Conservation (phyloP, 371 early-diverging fungal genomes). For the Dentiscutata heterogama region DNA sequence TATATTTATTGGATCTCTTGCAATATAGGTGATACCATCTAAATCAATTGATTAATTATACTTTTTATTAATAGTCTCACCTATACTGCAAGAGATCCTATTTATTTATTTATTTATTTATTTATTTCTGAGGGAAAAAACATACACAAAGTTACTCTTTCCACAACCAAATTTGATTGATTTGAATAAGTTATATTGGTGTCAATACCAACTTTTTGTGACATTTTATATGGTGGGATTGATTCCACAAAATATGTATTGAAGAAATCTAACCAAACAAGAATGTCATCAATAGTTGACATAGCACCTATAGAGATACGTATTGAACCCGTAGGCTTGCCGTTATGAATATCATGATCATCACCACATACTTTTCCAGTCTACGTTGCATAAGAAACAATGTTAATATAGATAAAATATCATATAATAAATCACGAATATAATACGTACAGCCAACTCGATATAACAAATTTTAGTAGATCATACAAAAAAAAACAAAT, state of each 20-base stretch:
- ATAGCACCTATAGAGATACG: slow-evolving; percentile 80
- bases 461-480: background rate
- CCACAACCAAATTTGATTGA: slow-evolving; percentile 1
- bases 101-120: too few species aligned
- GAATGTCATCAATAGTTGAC: slow-evolving; percentile 64
- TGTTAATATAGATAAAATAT: too few species aligned
- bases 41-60: too few species aligned
- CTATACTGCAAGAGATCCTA: too few species aligned
- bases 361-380: slow-evolving; percentile 75
- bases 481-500: too few species aligned
- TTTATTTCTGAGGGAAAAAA: background rate
- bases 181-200: slow-evolving; percentile 51
- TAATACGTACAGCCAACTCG: background rate
- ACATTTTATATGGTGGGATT: slow-evolving; percentile 45
- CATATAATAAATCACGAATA: background rate
- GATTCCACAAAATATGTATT: slow-evolving; percentile 59
- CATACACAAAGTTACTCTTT: slow-evolving; percentile 36
- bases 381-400: slow-evolving; percentile 40
- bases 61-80: too few species aligned
- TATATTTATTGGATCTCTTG: background rate
- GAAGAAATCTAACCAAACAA: slow-evolving; percentile 63
- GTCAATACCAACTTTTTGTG: slow-evolving; percentile 8
- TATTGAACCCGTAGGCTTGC: slow-evolving; percentile 69
- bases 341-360: slow-evolving; percentile 68
- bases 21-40: too few species aligned